Evolutionary conservation across 2,329 filamentous ascomycete species (phyloP).

Genomic region (Colletotrichum cuscutae): DNA sequence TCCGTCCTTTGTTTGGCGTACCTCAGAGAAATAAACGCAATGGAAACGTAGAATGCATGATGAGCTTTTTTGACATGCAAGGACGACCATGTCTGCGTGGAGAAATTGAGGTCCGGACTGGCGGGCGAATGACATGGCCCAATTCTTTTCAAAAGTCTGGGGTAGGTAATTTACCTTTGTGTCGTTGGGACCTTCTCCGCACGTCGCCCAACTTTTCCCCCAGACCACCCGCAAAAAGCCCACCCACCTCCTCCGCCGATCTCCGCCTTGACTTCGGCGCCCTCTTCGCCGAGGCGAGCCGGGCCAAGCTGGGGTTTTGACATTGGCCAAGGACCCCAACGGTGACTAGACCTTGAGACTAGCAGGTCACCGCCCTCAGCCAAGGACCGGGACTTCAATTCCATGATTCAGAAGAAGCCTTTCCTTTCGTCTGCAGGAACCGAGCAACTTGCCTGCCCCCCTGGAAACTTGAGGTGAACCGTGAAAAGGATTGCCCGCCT

Average conservation of each 20-base stretch:
- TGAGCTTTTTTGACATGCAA: not conserved
- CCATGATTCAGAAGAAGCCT: not conserved
- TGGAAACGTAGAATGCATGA: not conserved
- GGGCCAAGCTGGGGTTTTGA: not conserved
- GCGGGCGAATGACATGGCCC: constrained; percentile 1
- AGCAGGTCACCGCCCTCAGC: not conserved
- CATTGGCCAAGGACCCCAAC: not conserved
- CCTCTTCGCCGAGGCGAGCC: constrained; percentile 14
- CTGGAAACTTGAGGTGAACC: not conserved
- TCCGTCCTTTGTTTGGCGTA: constrained; percentile 4
- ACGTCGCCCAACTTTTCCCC: not conserved
- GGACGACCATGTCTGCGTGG: constrained; percentile 17
- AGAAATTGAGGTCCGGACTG: constrained; percentile 13
- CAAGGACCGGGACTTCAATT: not conserved
- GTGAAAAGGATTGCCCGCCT: not conserved
- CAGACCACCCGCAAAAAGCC: not conserved
- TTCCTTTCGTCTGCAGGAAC: not conserved
- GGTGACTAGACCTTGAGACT: not conserved
- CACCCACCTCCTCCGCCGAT: not conserved
- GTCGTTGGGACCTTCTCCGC: constrained; percentile 20
- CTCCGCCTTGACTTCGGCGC: constrained; percentile 14
- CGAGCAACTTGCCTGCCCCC: not conserved
- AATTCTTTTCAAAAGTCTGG: not conserved
- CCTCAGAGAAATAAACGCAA: not conserved
- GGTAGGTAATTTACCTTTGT: not conserved